A percentile compares a stretch with the other conserved stretches of the same genome.
Conservation (phyloP, 805 yeast species). For the Gaillardinia entomophila region DNA sequence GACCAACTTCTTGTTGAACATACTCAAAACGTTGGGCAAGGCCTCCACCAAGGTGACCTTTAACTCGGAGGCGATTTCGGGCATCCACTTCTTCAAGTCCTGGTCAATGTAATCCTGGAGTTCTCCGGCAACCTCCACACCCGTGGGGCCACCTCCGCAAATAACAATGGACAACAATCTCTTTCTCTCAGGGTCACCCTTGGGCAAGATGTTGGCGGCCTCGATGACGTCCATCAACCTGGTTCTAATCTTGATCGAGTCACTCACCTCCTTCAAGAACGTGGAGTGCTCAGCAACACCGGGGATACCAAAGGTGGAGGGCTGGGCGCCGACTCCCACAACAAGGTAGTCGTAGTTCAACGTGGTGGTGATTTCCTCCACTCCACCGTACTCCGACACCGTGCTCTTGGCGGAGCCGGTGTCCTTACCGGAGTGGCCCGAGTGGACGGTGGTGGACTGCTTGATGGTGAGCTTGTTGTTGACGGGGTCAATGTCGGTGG, state of each 20-base stretch:
- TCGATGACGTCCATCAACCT: conserved; percentile 84
- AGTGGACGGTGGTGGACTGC: conserved; percentile 51
- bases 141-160: conserved; percentile 99
- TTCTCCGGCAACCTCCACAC: conserved; percentile 97
- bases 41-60: conserved; percentile 87
- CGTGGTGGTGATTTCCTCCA: conserved; percentile 41
- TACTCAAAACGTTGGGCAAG: conserved; percentile 76
- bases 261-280: conserved; percentile 85
- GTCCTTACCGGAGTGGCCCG: conserved; percentile 50
- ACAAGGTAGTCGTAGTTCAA: conserved; percentile 76
- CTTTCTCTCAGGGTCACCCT: conserved; percentile 71
- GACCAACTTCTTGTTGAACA: conserved; percentile 63
- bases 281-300: conserved; percentile 88
- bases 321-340: conserved; percentile 92
- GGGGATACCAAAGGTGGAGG: conserved; percentile 90
- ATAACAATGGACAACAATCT: conserved; percentile 84
- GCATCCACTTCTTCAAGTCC: conserved; percentile 85
- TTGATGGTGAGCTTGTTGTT: conserved; percentile 59
- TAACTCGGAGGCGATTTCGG: conserved; percentile 75
- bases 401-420: conserved; percentile 38
- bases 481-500: conserved; percentile 72
- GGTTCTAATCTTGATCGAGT: conserved; percentile 77
- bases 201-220: conserved; percentile 77
- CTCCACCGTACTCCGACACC: conserved; percentile 33
- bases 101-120: conserved; percentile 90